A percentile compares a stretch with the other conserved stretches of the same genome.
Conservation (phyloP, 371 early-diverging fungal genomes). For the Entomophthora muscae region DNA sequence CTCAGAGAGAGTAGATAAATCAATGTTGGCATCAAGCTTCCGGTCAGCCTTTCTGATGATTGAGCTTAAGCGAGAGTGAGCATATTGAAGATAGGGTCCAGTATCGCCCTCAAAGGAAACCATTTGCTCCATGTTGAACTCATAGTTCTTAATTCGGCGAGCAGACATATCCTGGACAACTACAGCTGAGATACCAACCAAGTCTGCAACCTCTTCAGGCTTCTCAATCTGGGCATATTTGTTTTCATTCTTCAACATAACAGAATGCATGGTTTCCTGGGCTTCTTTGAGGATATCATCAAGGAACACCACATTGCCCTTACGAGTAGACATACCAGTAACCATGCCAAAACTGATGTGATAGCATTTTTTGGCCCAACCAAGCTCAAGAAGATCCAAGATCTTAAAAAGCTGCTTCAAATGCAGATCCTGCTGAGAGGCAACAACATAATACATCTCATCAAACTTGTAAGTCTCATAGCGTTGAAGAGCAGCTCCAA, state of each 20-base stretch:
- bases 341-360: slow-evolving; percentile 98
- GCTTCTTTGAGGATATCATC: slow-evolving; percentile 92
- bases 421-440: slow-evolving; percentile 90
- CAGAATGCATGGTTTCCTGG: slow-evolving; percentile 81
- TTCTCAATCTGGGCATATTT: slow-evolving; percentile 76
- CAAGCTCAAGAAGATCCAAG: slow-evolving; percentile 60
- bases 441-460: slow-evolving; percentile 92
- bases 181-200: slow-evolving; percentile 77
- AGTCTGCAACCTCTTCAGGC: slow-evolving; percentile 62
- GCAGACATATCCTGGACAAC: slow-evolving; percentile 94
- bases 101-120: slow-evolving; percentile 97
- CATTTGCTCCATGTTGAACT: slow-evolving; percentile 91
- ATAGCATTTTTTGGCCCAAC: slow-evolving; percentile 59
- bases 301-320: slow-evolving; percentile 95
- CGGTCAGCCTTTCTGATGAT: slow-evolving; percentile 67
- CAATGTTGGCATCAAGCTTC: slow-evolving; percentile 24
- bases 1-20: slow-evolving; percentile 48
- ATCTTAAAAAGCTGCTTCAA: slow-evolving; percentile 94
- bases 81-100: slow-evolving; percentile 98
- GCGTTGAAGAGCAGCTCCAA: slow-evolving; percentile 94
- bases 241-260: slow-evolving; percentile 77
- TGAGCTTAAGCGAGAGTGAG: slow-evolving; percentile 90
- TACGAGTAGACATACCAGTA: slow-evolving; percentile 95
- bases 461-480: slow-evolving; percentile 81
- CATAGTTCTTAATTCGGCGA: slow-evolving; percentile 93